Conservation (phyloP, 352 stramenopile species). For the Thalassiosira mediterranea region DNA sequence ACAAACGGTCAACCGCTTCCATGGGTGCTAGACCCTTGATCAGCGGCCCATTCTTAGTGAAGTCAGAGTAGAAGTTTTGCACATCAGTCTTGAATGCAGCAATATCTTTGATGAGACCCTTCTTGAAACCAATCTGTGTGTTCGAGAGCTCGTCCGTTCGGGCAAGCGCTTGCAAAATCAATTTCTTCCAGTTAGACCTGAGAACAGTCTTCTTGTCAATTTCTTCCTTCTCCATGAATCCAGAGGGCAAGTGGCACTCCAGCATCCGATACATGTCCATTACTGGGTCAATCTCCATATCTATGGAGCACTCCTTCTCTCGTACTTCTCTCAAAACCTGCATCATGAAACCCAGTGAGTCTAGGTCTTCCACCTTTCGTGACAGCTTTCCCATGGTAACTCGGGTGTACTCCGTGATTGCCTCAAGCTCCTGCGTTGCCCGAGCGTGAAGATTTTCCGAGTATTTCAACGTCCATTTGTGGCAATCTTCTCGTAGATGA, state of each 20-base stretch:
- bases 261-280: slow-evolving; percentile 99
- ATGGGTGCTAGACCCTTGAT: slow-evolving; percentile 95
- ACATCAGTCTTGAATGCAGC: slow-evolving; percentile 96
- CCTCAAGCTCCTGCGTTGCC: slow-evolving; percentile 87
- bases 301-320: slow-evolving; percentile 95
- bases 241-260: slow-evolving; percentile 85
- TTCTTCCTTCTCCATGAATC: slow-evolving; percentile 99
- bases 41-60: slow-evolving; percentile 95
- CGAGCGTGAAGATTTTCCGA: slow-evolving; percentile 95
- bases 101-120: slow-evolving; percentile 93
- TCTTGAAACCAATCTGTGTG: slow-evolving; percentile 95
- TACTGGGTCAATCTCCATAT: slow-evolving; percentile 98
- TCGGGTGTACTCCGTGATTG: slow-evolving; percentile 96
- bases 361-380: slow-evolving; percentile 94
- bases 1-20: slow-evolving; percentile 95
- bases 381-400: slow-evolving; percentile 77
- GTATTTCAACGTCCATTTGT: slow-evolving; percentile 97
- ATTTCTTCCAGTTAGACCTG: slow-evolving; percentile 95
- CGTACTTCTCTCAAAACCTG: slow-evolving; percentile 96
- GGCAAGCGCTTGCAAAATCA: slow-evolving; percentile 93
- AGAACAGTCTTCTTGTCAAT: slow-evolving; percentile 99
- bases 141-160: slow-evolving; percentile 95
- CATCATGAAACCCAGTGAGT: slow-evolving; percentile 97
- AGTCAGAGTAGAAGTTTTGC: slow-evolving; percentile 90
- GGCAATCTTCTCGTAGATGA: slow-evolving; percentile 94